Base-by-base conservation (phyloP, 352 stramenopile species). In the Phytophthora sansomeana region DNA sequence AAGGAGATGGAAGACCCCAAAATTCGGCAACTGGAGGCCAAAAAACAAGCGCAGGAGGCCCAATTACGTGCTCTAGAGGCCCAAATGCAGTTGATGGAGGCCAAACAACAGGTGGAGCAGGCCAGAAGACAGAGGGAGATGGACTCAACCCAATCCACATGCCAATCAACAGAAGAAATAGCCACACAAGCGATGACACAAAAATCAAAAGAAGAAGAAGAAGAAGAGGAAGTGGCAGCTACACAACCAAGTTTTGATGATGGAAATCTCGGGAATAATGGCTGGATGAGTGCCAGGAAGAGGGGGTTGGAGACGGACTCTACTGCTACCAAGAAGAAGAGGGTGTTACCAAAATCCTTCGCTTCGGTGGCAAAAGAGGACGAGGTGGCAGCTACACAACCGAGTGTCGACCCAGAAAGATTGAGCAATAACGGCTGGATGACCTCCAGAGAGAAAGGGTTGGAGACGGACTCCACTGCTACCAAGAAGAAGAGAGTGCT, bases 401-500 rank as follows among this genome's bases (percentile, higher is more conserved):
- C 21, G 21, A 24, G 21, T 24, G 21, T 24, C 21, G 21, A 24
- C 21, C 21, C 21, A 24, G 21, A 13, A 38, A 38, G 13, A 38
- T 38, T 38, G 32, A 38, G 35, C n/a, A 41, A 41, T n/a, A 41
- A 41, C 5, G 61, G 51, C 16, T 78, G 65, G 70, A 55, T 72
- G 32, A 68, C 16, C 16, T 61, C 56, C 0, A 53, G 47, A 42
- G 68, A 74, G 33, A 41, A 48, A n/a, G 65, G 62, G 19, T 17
- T 54, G 14, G 59, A 75, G 24, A 46, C 39, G 0, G 41, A 71
- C 29, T 43, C 42, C 16, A 43, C 26, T 16, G 41, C 35, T 3
- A 2, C 39, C 8, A 73, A 71, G 33, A 71, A 72, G 42, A 81
- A 76, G 29, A 52, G 62, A 5, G 32, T 70, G 46, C 43, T 78